Evolutionary conservation across 2,329 filamentous ascomycete species (phyloP), one percentile per base, ranked within the genome.

Genomic region (Aspergillus amoenus): DNA sequence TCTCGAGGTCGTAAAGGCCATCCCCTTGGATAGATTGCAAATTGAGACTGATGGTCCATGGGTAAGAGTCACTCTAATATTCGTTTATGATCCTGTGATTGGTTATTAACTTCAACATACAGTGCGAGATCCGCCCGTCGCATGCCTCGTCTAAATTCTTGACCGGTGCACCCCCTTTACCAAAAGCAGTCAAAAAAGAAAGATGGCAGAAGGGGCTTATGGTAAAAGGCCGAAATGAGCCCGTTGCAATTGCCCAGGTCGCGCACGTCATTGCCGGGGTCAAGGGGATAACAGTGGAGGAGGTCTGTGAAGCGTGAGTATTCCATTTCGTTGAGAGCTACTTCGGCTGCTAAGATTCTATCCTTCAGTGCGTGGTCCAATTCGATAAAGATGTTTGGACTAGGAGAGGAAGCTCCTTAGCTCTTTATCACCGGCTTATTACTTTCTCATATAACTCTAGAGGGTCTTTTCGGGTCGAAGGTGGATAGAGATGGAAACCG

Each of bases 1-100:
- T 67, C 84, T 96, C 41, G 87, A 84, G 13, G 93, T 97, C 3
- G 91, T 97, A 11, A 86, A 83, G 61, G 84, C 88, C 59, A 86
- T 97, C 40, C 89, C 87, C 11, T 78, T 99, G 11, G 86, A 93
- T 55, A 79, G 88, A 46, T 75, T 99, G 53, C 95, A 97, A 83
- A 86, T 99, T 47, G 94, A 99, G 81, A 99, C 94, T 0, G 94
- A 99, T 71, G 94, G 94, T 2, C 94, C 94, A 3, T 99, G 94
- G 84, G 78, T 79, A 72, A 64, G 71, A 55, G 42, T 7, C 13
- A 11, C 34, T 44, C 12, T 41, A 40, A 15, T 42, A 2, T 9
- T 30, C 44, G 8, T 17, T 17, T 3, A 9, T 3, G 1, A 39
- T 42, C 9, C 32, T 21, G 15, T 24, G 34, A 13, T n/a, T 13